Evolutionary conservation across 2,329 filamentous ascomycete species (phyloP).

Genomic region (Fusarium decemcellulare): DNA sequence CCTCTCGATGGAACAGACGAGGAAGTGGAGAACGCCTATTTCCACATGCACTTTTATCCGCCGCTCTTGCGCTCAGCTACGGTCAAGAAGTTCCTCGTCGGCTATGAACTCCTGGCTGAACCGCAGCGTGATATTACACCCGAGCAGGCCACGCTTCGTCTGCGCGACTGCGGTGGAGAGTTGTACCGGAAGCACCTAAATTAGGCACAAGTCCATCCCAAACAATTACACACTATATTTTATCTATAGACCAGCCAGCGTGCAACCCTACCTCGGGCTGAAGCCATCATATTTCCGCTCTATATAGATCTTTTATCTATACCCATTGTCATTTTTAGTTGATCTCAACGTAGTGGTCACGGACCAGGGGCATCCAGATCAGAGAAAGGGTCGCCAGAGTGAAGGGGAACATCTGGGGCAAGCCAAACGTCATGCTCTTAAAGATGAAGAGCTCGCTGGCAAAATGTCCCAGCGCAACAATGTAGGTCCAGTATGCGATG

Average conservation of each 20-base stretch:
- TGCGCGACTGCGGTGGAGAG: slow-evolving; percentile 83
- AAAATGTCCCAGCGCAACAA: slow-evolving; percentile 84
- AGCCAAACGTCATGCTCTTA: slow-evolving; percentile 77
- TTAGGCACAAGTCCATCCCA: slow-evolving; percentile 18
- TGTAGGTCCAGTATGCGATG: slow-evolving; percentile 85
- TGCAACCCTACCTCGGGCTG: background rate
- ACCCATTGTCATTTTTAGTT: slow-evolving; percentile 38
- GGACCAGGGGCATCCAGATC: slow-evolving; percentile 77
- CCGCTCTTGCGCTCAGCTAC: slow-evolving; percentile 93
- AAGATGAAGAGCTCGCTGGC: slow-evolving; percentile 85
- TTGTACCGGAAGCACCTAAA: slow-evolving; percentile 79
- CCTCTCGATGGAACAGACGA: slow-evolving; percentile 86
- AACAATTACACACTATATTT: slow-evolving; percentile 22
- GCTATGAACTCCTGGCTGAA: slow-evolving; percentile 96
- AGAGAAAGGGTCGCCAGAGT: slow-evolving; percentile 65
- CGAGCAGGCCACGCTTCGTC: slow-evolving; percentile 87
- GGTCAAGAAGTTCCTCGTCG: slow-evolving; percentile 95
- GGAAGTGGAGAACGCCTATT: slow-evolving; percentile 88
- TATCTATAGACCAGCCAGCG: slow-evolving; percentile 23
- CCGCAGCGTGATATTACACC: slow-evolving; percentile 99
- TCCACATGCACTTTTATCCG: slow-evolving; percentile 99
- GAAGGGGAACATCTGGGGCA: slow-evolving; percentile 70
- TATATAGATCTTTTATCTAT: background rate
- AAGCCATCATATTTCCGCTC: background rate
- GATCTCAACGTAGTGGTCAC: slow-evolving; percentile 75